These are phyloP conservation scores for Penicillium manginii DNA, from an alignment of 495 filamentous ascomycete species.

Conservation along the genomic window DNA sequence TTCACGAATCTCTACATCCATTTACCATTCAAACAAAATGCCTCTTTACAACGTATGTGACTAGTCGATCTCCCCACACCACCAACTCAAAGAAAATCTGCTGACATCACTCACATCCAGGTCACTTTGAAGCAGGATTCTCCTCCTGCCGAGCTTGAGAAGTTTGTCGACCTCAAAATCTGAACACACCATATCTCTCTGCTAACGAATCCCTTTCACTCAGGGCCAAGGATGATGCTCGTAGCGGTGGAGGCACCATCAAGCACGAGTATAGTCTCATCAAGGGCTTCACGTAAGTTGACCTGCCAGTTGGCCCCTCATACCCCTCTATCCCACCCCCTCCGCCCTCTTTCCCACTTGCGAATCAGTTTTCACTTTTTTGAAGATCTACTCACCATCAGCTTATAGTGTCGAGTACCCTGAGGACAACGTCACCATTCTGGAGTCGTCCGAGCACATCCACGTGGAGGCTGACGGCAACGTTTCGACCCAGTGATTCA, in stretches of 20 bases:
- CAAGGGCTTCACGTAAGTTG: conserved; percentile 85
- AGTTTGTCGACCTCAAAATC: conserved; percentile 45
- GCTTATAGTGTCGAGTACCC: conserved; percentile 70
- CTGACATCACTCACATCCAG: conserved; percentile 49
- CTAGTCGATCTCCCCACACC: neutral
- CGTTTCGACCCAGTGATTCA: conserved; percentile 67
- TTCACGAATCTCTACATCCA: neutral
- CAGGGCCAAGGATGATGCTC: conserved; percentile 74
- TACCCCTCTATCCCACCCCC: neutral
- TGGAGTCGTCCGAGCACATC: conserved; percentile 69
- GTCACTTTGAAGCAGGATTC: conserved; percentile 76
- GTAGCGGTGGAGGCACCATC: conserved; percentile 77
- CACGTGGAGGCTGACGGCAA: conserved; percentile 75
- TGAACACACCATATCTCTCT: neutral
- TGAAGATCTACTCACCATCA: neutral
- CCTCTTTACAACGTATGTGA: conserved; percentile 70
- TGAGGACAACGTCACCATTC: conserved; percentile 60
- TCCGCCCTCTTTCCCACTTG: neutral
- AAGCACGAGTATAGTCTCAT: conserved; percentile 81
- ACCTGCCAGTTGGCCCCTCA: neutral
- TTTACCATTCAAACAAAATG: conserved; percentile 50
- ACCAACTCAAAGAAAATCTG: neutral
- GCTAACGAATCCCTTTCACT: conserved; percentile 12
- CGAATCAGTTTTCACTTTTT: neutral
- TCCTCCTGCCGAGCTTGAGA: conserved; percentile 61